Conservation (phyloP, 1,284 basidiomycete genomes). For the Microbotryum intermedium region DNA sequence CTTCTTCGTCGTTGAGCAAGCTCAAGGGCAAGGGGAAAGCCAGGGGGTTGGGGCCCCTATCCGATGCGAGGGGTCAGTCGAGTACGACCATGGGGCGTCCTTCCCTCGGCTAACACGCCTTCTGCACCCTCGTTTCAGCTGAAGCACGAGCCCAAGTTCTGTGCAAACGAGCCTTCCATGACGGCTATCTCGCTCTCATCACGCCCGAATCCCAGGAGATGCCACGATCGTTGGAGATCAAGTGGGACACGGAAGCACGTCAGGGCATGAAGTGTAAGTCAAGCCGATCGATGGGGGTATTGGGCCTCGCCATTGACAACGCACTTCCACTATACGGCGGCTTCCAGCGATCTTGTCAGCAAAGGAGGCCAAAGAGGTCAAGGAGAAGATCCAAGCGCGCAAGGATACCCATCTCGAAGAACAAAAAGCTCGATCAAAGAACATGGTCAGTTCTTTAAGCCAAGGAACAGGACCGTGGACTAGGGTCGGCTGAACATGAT, state of each 20-base stretch:
- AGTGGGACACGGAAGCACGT: conserved; percentile 29
- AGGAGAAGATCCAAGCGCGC: conserved; percentile 14
- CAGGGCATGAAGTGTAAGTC: conserved; percentile 24
- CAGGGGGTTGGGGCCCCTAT: not conserved
- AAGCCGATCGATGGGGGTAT: not conserved
- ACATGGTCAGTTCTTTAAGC: conserved; percentile 6
- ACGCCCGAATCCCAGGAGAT: conserved; percentile 27
- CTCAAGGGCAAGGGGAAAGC: conserved; percentile 1
- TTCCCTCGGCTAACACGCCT: no score
- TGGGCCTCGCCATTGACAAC: not conserved
- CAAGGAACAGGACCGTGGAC: no score
- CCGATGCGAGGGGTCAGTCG: no score
- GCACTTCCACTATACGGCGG: not conserved
- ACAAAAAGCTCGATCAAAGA: conserved; percentile 15
- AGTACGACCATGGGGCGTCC: no score
- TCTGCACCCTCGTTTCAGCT: no score
- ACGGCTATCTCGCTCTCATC: conserved; percentile 24
- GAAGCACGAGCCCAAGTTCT: conserved; percentile 1
- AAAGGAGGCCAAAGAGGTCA: conserved; percentile 19
- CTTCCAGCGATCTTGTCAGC: conserved; percentile 22
- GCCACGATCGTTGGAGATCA: conserved; percentile 27
- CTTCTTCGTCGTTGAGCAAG: not conserved
- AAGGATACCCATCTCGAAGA: conserved; percentile 14
- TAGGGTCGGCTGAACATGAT: not conserved
- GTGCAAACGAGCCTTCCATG: conserved; percentile 14